These are phyloP conservation scores for Penicillium silybi DNA, from an alignment of 495 filamentous ascomycete species.

Conservation along the genomic window DNA sequence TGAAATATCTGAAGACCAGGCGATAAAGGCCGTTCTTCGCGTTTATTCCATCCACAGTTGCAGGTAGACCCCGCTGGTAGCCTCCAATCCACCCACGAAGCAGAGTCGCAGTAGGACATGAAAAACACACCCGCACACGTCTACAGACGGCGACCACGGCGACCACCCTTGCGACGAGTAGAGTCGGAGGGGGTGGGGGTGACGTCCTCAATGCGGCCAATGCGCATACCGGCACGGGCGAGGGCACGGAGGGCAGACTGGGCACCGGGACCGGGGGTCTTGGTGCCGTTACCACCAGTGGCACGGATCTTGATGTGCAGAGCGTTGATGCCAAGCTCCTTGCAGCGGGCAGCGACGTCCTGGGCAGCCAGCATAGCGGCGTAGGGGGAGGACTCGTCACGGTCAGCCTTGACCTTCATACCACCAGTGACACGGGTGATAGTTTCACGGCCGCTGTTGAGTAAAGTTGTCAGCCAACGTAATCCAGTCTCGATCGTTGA, in stretches of 20 bases:
- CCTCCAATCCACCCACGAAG: slow-evolving; percentile 36
- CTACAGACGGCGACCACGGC: slow-evolving; percentile 99
- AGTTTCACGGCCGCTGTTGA: slow-evolving; percentile 96
- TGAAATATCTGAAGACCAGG: slow-evolving; percentile 54
- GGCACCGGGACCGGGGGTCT: slow-evolving; percentile 97
- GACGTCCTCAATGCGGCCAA: slow-evolving; percentile 98
- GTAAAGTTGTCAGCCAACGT: slow-evolving; percentile 56
- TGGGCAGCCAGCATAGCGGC: slow-evolving; percentile 99
- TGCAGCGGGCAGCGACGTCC: slow-evolving; percentile 89
- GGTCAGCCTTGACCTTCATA: slow-evolving; percentile 99
- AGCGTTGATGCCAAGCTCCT: slow-evolving; percentile 98
- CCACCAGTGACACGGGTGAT: slow-evolving; percentile 98
- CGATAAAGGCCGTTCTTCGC: slow-evolving; percentile 53
- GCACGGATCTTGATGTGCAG: slow-evolving; percentile 99
- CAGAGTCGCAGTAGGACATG: slow-evolving; percentile 25
- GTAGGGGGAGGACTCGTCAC: slow-evolving; percentile 99
- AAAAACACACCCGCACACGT: slow-evolving; percentile 32
- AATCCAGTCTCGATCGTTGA: not conserved
- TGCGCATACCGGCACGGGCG: slow-evolving; percentile 98
- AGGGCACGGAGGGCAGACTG: slow-evolving; percentile 98
- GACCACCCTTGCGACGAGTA: slow-evolving; percentile 99
- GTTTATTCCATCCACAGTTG: slow-evolving; percentile 55
- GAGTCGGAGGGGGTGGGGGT: slow-evolving; percentile 98
- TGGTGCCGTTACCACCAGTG: slow-evolving; percentile 98
- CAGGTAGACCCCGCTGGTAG: slow-evolving; percentile 33